phyloP scores from a whole-genome alignment of 371 early-diverging fungal species.

The Saksenaea vasiformis region DNA sequence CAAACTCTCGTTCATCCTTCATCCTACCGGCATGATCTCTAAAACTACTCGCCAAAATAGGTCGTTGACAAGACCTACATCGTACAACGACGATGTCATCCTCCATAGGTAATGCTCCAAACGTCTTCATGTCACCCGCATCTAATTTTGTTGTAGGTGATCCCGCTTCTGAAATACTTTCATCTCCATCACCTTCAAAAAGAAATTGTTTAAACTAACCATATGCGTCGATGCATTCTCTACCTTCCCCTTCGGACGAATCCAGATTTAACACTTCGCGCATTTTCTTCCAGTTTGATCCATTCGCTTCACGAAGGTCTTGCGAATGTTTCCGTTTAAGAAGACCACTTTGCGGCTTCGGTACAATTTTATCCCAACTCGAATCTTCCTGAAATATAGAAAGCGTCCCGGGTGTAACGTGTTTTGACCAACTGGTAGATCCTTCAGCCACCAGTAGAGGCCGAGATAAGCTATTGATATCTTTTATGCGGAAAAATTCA shows the following conservation, averaged over 20 bases:
- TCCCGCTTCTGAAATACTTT: constrained; percentile 19
- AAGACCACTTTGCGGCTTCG: constrained; percentile 21
- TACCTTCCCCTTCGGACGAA: constrained; percentile 20
- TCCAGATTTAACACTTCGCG: constrained; percentile 7
- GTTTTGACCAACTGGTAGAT: constrained; percentile 35
- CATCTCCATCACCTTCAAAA: constrained; percentile 13
- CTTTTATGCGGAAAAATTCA: constrained; percentile 14
- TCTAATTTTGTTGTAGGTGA: constrained; percentile 34
- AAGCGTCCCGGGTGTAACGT: constrained; percentile 44
- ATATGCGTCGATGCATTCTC: neutral
- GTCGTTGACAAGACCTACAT: constrained; percentile 43
- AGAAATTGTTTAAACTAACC: neutral
- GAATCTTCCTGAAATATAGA: constrained; percentile 45
- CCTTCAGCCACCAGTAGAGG: constrained; percentile 30
- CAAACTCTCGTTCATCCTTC: neutral
- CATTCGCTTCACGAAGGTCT: constrained; percentile 5
- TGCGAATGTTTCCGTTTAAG: constrained; percentile 7
- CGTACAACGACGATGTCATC: constrained; percentile 42
- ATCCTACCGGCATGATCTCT: constrained; percentile 38
- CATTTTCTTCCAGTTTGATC: constrained; percentile 16
- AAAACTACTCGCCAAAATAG: constrained; percentile 41
- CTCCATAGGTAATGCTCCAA: constrained; percentile 48
- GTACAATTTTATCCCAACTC: constrained; percentile 31
- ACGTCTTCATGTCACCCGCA: constrained; percentile 34
- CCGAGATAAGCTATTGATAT: constrained; percentile 36